Base-by-base conservation (phyloP, 2,329 filamentous ascomycete species). In the Pyricularia grisea region DNA sequence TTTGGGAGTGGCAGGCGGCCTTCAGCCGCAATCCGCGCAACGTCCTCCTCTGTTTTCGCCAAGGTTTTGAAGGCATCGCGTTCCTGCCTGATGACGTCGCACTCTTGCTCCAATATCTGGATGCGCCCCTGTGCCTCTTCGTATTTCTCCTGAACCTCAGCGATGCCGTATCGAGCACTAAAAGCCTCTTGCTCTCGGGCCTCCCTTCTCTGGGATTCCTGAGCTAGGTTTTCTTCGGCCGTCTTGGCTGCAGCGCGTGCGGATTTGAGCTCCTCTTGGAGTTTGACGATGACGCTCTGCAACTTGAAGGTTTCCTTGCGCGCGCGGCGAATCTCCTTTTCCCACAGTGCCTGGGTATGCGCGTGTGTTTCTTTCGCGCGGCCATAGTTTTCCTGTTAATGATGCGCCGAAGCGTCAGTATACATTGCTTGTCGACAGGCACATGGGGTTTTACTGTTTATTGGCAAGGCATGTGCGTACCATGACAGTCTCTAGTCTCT, bases 261-360 rank as follows among this genome's bases (percentile, higher is more conserved):
- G 0, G 86, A 80, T 76, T 92, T 92, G 72, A 92, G 83, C 74
- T 92, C 90, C 73, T 92, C 90, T 75, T 92, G 89, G n/a, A 90
- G 76, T 75, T 91, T 91, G 73, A 92, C 86, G 36, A 89, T 84
- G 12, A 81, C 78, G 2, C 89, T 91, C 73, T 91, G 89, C n/a
- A 87, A 85, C 75, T 92, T 92, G 83, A 92, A 92, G 2, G 88
- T 88, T 73, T 92, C 90, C 73, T 92, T 92, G 67, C 89, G 83
- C 11, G 87, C 84, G 69, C 87, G 84, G 68, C 90, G 85, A 63
- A 92, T 88, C 76, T 92, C 90, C 76, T 92, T 92, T 74, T 92
- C 90, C 85, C 90, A 92, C 11, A 91, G 78, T 25, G 86, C 80
- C 77, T 90, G 86, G 11, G 87, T 88, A 75, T 90, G 87, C 58